phyloP scores from a whole-genome alignment of 208 protist genomes.

The Crithidia expoeki region DNA sequence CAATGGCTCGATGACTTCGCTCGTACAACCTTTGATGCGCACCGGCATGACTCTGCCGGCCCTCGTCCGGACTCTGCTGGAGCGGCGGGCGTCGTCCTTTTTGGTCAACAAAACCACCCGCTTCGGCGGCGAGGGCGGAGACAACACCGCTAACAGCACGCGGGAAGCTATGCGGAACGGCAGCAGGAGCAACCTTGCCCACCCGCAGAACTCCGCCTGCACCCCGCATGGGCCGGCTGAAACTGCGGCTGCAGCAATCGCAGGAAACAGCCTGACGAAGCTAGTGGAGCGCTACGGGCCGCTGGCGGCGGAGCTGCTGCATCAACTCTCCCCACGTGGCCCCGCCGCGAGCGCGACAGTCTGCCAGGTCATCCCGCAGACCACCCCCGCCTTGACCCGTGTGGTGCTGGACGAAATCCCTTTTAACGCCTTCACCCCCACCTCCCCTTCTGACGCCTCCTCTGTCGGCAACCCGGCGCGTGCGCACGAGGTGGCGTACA shows the following conservation, averaged over 20 bases:
- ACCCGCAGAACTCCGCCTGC: conserved; percentile 3
- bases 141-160: neutral
- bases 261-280: conserved; percentile 5
- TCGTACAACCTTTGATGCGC: conserved; percentile 25
- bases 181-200: neutral
- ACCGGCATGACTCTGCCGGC: conserved; percentile 32
- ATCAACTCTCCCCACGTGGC: conserved; percentile 29
- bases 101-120: conserved; percentile 4
- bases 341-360: conserved; percentile 26
- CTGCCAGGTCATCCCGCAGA: conserved; percentile 19
- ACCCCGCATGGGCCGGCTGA: neutral
- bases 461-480: neutral
- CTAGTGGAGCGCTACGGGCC: conserved; percentile 22
- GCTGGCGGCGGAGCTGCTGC: conserved; percentile 28
- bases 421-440: neutral
- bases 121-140: neutral
- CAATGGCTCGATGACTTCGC: conserved; percentile 7
- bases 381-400: conserved; percentile 22
- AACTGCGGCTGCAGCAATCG: neutral
- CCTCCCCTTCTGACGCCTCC: neutral
- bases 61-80: conserved; percentile 20
- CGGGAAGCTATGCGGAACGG: neutral
- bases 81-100: conserved; percentile 9
- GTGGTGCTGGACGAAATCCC: conserved; percentile 17
- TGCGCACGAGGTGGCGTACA: conserved; percentile 7